phyloP scores from a whole-genome alignment of 2,329 filamentous ascomycete genomes.

The Alternaria sp. region DNA sequence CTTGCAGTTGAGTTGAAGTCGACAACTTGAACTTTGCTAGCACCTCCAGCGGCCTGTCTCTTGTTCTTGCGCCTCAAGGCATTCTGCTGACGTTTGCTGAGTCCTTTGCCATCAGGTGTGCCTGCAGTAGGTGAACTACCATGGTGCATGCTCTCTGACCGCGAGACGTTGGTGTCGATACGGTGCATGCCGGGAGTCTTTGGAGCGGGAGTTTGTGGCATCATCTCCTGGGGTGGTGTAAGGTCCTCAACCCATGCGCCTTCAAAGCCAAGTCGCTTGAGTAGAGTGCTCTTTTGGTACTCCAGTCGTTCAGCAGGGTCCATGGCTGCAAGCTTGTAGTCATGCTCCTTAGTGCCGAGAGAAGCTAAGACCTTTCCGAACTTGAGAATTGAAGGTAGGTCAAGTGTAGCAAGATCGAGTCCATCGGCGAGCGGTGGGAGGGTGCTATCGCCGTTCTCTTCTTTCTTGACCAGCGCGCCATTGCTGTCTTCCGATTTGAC shows the following conservation, averaged over 20 bases:
- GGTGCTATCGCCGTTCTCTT: constrained; percentile 58
- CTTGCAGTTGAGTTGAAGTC: constrained; percentile 76
- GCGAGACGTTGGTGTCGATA: constrained; percentile 58
- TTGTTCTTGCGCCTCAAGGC: constrained; percentile 94
- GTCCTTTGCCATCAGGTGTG: constrained; percentile 52
- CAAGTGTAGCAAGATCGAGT: constrained; percentile 75
- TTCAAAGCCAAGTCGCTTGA: constrained; percentile 79
- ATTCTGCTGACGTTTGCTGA: constrained; percentile 94
- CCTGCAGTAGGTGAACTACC: constrained; percentile 54
- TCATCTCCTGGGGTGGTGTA: constrained; percentile 69
- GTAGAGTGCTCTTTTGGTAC: constrained; percentile 88
- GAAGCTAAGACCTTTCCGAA: constrained; percentile 84
- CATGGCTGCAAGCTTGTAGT: constrained; percentile 81
- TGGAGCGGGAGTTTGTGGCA: constrained; percentile 48
- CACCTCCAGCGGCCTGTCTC: constrained; percentile 83
- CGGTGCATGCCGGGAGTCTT: constrained; percentile 50
- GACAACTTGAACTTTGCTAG: constrained; percentile 87
- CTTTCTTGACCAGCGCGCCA: constrained; percentile 51
- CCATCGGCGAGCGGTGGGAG: constrained; percentile 61
- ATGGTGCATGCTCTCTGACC: constrained; percentile 54
- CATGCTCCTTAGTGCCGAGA: constrained; percentile 79
- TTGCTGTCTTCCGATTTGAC: constrained; percentile 65
- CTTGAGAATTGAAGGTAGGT: constrained; percentile 79
- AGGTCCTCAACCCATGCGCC: constrained; percentile 88
- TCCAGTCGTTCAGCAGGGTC: constrained; percentile 81